A percentile compares a stretch with the other conserved stretches of the same genome.
Conservation (phyloP, 2,329 filamentous ascomycete species). For the Ceratocystis harringtonii region DNA sequence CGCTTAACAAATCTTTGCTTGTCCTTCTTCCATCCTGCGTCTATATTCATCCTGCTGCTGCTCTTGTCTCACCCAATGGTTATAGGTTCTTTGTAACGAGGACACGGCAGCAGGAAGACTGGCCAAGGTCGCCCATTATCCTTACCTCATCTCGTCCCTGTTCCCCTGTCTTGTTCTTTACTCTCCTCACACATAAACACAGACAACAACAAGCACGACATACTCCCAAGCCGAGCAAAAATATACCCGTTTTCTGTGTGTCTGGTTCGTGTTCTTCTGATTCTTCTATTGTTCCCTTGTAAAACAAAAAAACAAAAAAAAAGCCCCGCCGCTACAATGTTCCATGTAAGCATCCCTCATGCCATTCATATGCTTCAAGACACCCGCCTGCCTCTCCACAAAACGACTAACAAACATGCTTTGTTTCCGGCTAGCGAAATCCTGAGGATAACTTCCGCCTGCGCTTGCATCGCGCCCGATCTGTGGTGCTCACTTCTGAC, state of each 20-base stretch:
- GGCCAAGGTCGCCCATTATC: too few relatives aligned
- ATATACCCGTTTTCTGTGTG: not conserved
- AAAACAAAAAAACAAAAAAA: not conserved
- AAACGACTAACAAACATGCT: not conserved
- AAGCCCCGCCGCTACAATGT: constrained; percentile 5
- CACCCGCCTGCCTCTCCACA: not conserved
- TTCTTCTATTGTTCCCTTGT: not conserved
- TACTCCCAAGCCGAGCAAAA: too few relatives aligned
- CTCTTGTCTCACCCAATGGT: not conserved
- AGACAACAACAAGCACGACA: too few relatives aligned
- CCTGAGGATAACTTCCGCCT: constrained; percentile 62
- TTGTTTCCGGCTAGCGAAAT: constrained; percentile 33
- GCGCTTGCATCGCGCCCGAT: constrained; percentile 69
- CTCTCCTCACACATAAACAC: too few relatives aligned
- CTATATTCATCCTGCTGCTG: not conserved
- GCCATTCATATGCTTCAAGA: not conserved
- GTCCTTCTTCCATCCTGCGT: not conserved
- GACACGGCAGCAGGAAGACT: too few relatives aligned
- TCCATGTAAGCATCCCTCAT: constrained; percentile 9
- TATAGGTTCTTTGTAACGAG: not conserved
- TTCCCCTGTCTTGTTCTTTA: too few relatives aligned
- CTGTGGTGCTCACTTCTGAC: constrained; percentile 62
- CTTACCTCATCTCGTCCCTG: too few relatives aligned
- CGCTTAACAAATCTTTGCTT: not conserved
- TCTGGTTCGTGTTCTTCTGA: not conserved